Conservation (phyloP, 176 grass and related monocot species). For the Melocanna baccifera region DNA sequence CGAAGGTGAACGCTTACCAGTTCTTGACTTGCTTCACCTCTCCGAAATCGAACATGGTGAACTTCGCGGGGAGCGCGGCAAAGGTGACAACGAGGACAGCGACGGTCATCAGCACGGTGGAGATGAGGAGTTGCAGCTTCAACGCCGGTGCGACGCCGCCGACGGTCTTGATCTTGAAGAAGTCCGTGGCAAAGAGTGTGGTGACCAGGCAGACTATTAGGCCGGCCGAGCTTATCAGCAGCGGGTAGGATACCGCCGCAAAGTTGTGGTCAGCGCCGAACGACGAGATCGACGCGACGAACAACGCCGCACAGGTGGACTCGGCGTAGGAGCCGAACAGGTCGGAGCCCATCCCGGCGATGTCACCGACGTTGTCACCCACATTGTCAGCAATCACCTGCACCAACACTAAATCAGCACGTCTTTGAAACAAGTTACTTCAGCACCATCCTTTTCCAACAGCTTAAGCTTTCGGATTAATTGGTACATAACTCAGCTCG, state of each 20-base stretch:
- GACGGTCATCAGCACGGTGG: slow-evolving; percentile 61
- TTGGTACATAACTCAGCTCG: neutral
- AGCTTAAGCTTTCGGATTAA: neutral
- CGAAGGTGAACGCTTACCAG: slow-evolving; percentile 26
- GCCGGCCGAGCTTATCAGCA: slow-evolving; percentile 61
- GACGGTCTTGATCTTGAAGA: slow-evolving; percentile 50
- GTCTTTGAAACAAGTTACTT: neutral
- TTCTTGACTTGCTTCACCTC: slow-evolving; percentile 57
- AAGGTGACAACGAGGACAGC: slow-evolving; percentile 49
- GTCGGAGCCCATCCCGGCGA: slow-evolving; percentile 89
- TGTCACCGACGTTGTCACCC: slow-evolving; percentile 84
- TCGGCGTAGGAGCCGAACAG: slow-evolving; percentile 88
- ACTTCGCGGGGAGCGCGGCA: slow-evolving; percentile 37
- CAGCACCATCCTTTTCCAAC: too few species aligned
- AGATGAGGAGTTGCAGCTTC: slow-evolving; percentile 59
- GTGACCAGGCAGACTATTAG: slow-evolving; percentile 65
- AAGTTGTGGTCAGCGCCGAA: slow-evolving; percentile 57
- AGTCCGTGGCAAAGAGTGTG: slow-evolving; percentile 53
- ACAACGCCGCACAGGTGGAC: slow-evolving; percentile 73
- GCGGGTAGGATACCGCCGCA: slow-evolving; percentile 48
- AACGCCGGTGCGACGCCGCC: slow-evolving; percentile 41
- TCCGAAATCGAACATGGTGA: slow-evolving; percentile 66
- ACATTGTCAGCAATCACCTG: slow-evolving; percentile 88
- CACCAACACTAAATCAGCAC: neutral
- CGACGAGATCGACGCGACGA: slow-evolving; percentile 73